Conservation (phyloP, 164 flowering plant species). For the Nymphaea colorata region DNA sequence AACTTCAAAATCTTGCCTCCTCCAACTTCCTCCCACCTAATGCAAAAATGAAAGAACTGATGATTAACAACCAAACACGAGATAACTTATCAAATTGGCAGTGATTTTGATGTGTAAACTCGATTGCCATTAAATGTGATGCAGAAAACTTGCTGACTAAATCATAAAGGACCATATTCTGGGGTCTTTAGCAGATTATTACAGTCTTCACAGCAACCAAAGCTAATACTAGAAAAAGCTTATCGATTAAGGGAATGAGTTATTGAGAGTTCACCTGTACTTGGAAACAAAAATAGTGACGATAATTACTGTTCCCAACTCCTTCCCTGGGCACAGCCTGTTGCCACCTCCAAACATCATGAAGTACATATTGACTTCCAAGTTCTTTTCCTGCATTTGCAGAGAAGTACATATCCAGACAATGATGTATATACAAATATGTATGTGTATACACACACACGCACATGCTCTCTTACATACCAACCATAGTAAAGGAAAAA, state of each 20-base stretch:
- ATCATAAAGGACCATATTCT: not conserved
- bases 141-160: not conserved
- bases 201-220: not conserved
- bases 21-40: slow-evolving; percentile 55
- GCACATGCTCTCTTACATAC: too few relatives aligned
- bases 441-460: too few relatives aligned
- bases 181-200: not conserved
- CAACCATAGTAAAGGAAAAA: too few relatives aligned
- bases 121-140: not conserved
- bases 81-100: not conserved
- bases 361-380: slow-evolving; percentile 47
- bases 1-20: slow-evolving; percentile 31
- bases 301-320: slow-evolving; percentile 65
- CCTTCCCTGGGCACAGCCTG: slow-evolving; percentile 89
- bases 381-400: slow-evolving; percentile 48
- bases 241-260: not conserved
- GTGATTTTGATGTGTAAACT: not conserved
- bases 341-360: slow-evolving; percentile 80
- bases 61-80: not conserved
- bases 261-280: slow-evolving; percentile 42
- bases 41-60: not conserved
- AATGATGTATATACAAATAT: too few relatives aligned
- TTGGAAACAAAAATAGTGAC: slow-evolving; percentile 70
- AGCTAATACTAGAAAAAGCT: too few relatives aligned
- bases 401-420: not conserved